A percentile compares a stretch with the other conserved stretches of the same genome.
phyloP scores from a whole-genome alignment of 2,329 filamentous ascomycete species.

The Fusarium subglutinans region DNA sequence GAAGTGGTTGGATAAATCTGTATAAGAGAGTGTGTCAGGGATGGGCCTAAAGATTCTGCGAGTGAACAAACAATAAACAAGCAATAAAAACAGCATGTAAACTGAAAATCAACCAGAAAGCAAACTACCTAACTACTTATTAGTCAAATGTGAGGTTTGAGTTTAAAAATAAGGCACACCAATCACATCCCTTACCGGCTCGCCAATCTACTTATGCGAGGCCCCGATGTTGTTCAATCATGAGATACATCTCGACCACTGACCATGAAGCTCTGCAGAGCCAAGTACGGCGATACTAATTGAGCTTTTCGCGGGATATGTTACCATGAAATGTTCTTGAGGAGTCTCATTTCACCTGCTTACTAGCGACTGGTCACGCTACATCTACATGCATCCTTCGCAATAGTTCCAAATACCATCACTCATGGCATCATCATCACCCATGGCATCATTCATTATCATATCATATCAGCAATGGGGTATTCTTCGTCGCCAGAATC shows the following conservation, averaged over 20 bases:
- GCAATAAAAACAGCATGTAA: neutral
- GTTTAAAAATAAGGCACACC: neutral
- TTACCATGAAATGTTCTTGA: neutral
- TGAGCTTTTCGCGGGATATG: neutral
- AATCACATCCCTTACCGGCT: neutral
- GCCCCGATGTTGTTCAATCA: neutral
- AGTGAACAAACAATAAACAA: neutral
- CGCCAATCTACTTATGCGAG: conserved; percentile 6
- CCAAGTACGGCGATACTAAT: neutral
- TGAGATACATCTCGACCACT: neutral
- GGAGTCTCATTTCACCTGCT: neutral
- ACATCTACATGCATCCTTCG: neutral
- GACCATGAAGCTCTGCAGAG: neutral
- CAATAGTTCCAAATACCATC: neutral
- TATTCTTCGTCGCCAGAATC: neutral
- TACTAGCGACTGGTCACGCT: neutral
- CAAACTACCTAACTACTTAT: neutral
- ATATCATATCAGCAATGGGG: neutral
- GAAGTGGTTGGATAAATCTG: neutral
- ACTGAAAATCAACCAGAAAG: neutral
- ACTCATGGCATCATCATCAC: neutral
- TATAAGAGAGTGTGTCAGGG: neutral
- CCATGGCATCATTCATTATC: neutral
- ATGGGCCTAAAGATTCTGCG: neutral
- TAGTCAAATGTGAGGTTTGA: neutral